Percentiles rank a stretch among this genome's conserved stretches.
These are phyloP conservation scores for Bothriochloa decipiens DNA, from an alignment of 176 grass and related monocot genomes.

Conservation along the genomic window DNA sequence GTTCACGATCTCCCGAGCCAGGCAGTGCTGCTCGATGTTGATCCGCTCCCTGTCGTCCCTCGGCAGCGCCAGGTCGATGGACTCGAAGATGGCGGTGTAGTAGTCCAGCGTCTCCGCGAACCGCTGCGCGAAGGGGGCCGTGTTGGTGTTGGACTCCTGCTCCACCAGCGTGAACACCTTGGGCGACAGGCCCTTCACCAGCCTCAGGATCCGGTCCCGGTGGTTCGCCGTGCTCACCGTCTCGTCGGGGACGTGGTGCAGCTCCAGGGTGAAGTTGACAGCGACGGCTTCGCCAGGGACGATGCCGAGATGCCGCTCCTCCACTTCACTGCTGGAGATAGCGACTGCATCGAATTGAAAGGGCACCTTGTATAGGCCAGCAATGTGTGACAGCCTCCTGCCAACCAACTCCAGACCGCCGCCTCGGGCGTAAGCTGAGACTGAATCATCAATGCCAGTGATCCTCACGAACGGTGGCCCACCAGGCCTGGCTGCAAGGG, in stretches of 20 bases:
- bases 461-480: conserved; percentile 71
- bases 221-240: conserved; percentile 86
- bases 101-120: conserved; percentile 86
- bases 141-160: conserved; percentile 94
- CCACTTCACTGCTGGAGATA: conserved; percentile 54
- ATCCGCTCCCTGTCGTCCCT: conserved; percentile 75
- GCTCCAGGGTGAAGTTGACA: conserved; percentile 92
- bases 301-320: conserved; percentile 58
- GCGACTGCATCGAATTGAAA: conserved; percentile 72
- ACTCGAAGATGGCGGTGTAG: conserved; percentile 91
- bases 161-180: conserved; percentile 91
- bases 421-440: conserved; percentile 76
- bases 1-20: conserved; percentile 92
- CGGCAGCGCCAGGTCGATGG: conserved; percentile 72
- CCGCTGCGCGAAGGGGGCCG: conserved; percentile 66
- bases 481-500: conserved; percentile 69
- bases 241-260: conserved; percentile 90
- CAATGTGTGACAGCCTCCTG: conserved; percentile 69
- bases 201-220: conserved; percentile 73
- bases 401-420: conserved; percentile 78
- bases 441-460: conserved; percentile 85
- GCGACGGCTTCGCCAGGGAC: conserved; percentile 61
- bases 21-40: conserved; percentile 89
- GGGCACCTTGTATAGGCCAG: conserved; percentile 72
- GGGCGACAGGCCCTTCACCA: conserved; percentile 72